Evolutionary conservation across 2,329 filamentous ascomycete species (phyloP), one percentile per base, ranked within the genome.

Genomic region (Epichloe festucae): DNA sequence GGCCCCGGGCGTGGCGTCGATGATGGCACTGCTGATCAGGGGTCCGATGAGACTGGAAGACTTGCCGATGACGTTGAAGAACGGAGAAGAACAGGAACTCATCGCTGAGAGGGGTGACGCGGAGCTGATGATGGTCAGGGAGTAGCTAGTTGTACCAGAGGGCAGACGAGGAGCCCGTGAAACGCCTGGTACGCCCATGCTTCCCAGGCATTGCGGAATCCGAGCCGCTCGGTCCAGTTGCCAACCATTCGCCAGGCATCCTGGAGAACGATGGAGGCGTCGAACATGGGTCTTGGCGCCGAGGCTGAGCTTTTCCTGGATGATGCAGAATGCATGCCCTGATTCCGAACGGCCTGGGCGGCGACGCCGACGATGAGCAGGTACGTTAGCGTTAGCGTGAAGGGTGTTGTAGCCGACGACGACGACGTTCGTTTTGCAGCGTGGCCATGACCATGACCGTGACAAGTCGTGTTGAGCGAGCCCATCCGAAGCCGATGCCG

Each of bases 71-170:
- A 85, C 83, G 55, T 76, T 81, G 65, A 85, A 85, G 1, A 86
- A 23, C 65, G 46, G 73, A 77, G 72, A 86, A 87, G 70, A 86
- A 86, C 11, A 86, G 67, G 58, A 84, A 85, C 57, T 85, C 83
- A 59, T 84, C 80, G 39, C 82, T 82, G 5, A 79, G 72, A 0
- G 82, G 82, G 0, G 81, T 84, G 2, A 86, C 80, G 57, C 80
- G 57, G 84, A 82, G 3, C 76, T 79, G 57, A 86, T 86, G 75
- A 86, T 82, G 58, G 82, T 85, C 61, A 85, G 82, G 0, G 75
- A 79, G 64, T 86, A 86, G 46, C 77, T 86, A 86, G 46, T 77
- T 80, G 63, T 85, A 85, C 81, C 81, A 85, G 0, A 0, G 82
- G 81, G 55, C 81, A 84, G 6, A 85, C 78, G 46, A 84, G 74